phyloP scores from a whole-genome alignment of 2,329 filamentous ascomycete species.

The Sclerotiophoma versabilis region DNA sequence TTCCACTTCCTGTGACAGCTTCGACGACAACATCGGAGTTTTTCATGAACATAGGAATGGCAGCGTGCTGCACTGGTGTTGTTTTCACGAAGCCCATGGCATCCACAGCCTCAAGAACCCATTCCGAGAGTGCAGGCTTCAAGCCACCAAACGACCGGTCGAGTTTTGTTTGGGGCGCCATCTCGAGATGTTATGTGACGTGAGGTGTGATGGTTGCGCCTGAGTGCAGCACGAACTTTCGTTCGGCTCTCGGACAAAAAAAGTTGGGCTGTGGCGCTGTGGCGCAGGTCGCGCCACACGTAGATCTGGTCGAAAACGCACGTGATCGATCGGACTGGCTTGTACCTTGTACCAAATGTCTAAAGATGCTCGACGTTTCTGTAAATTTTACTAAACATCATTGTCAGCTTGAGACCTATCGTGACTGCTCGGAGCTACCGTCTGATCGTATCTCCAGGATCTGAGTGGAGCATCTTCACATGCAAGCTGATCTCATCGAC shows the following conservation, averaged over 20 bases:
- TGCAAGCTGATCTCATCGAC: slow-evolving; percentile 32
- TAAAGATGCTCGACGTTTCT: too few relatives aligned
- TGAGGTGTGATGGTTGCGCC: slow-evolving; percentile 13
- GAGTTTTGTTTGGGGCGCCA: slow-evolving; percentile 44
- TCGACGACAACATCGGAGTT: slow-evolving; percentile 95
- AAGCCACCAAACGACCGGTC: slow-evolving; percentile 71
- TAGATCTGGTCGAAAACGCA: not conserved
- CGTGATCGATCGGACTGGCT: not conserved
- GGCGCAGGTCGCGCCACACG: slow-evolving; percentile 12
- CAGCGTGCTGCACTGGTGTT: slow-evolving; percentile 94
- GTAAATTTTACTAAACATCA: too few relatives aligned
- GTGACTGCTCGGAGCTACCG: not conserved
- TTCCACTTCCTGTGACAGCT: slow-evolving; percentile 55
- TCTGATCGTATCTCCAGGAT: not conserved
- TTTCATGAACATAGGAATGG: slow-evolving; percentile 84
- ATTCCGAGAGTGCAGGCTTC: slow-evolving; percentile 75
- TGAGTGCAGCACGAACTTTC: slow-evolving; percentile 9
- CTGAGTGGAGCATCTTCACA: slow-evolving; percentile 19
- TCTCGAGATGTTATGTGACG: slow-evolving; percentile 13
- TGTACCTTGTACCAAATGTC: not conserved
- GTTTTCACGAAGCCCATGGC: slow-evolving; percentile 86
- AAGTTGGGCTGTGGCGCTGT: slow-evolving; percentile 21
- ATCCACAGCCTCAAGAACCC: slow-evolving; percentile 83
- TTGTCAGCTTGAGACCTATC: not conserved
- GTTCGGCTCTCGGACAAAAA: slow-evolving; percentile 20